These are phyloP conservation scores for Diaporthe australafricana DNA, from an alignment of 2,329 filamentous ascomycete species.

Conservation along the genomic window DNA sequence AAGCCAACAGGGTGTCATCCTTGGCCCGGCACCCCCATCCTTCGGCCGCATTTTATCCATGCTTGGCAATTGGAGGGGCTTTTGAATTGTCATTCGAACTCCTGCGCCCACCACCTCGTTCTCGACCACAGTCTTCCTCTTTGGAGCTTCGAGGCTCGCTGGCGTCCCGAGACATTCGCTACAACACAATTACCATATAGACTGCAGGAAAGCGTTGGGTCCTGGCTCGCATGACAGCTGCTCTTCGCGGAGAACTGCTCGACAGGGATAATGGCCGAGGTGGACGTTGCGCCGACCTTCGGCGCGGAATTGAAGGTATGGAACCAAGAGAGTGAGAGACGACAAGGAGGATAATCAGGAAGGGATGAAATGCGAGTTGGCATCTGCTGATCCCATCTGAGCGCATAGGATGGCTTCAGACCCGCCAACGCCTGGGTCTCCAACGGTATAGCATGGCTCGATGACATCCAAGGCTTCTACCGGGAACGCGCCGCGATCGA, in stretches of 20 bases:
- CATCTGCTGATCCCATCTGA: constrained; percentile 31
- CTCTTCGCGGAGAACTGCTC: constrained; percentile 33
- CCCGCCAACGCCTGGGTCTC: constrained; percentile 92
- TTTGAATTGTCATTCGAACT: constrained; percentile 3
- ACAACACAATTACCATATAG: not conserved
- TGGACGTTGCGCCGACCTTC: constrained; percentile 87
- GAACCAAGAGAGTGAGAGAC: constrained; percentile 28
- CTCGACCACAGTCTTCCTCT: not conserved
- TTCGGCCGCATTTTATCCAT: constrained; percentile 26
- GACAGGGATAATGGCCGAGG: constrained; percentile 75
- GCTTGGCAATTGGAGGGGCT: constrained; percentile 32
- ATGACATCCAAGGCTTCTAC: constrained; percentile 97
- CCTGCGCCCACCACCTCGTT: constrained; percentile 9
- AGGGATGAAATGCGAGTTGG: not conserved
- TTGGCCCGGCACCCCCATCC: constrained; percentile 10
- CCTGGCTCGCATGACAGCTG: constrained; percentile 35
- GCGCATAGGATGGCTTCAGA: constrained; percentile 89
- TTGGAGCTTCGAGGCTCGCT: constrained; percentile 22
- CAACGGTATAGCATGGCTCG: constrained; percentile 92
- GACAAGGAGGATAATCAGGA: not conserved
- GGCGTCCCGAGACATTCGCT: not conserved
- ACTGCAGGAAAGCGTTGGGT: not conserved
- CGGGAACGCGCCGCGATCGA: constrained; percentile 93
- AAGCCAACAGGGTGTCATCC: constrained; percentile 26
- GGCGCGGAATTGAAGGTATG: constrained; percentile 92